Evolutionary conservation across 331 rosid genomes (phyloP).

Genomic region (Pyrus hybrid): DNA sequence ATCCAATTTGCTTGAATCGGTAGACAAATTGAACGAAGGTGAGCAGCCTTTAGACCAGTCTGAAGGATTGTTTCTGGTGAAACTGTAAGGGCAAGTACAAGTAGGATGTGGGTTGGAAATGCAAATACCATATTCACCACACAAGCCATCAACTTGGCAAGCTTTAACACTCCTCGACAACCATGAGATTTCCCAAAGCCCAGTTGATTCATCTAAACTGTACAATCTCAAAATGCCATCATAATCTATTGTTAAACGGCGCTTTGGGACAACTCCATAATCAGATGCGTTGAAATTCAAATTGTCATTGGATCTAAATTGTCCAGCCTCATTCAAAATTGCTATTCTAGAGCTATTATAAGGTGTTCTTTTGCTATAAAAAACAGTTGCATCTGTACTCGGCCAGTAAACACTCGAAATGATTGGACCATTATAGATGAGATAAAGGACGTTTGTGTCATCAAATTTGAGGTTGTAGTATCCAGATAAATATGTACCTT

Average conservation of each 20-base stretch:
- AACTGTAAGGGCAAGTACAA: slow-evolving; percentile 23
- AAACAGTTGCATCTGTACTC: neutral
- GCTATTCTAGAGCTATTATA: slow-evolving; percentile 30
- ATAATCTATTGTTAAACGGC: slow-evolving; percentile 25
- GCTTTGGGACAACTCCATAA: slow-evolving; percentile 25
- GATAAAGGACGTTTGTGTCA: slow-evolving; percentile 18
- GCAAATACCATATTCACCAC: slow-evolving; percentile 31
- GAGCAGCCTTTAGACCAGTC: slow-evolving; percentile 32
- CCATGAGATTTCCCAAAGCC: slow-evolving; percentile 25
- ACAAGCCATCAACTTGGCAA: slow-evolving; percentile 26
- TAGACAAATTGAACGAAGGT: slow-evolving; percentile 14
- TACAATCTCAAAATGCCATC: slow-evolving; percentile 31
- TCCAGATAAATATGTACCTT: slow-evolving; percentile 23
- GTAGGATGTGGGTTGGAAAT: slow-evolving; percentile 16
- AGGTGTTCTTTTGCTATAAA: slow-evolving; percentile 9
- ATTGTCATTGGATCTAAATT: slow-evolving; percentile 19
- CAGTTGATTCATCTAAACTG: slow-evolving; percentile 3
- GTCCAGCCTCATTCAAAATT: slow-evolving; percentile 10
- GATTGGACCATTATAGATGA: slow-evolving; percentile 20
- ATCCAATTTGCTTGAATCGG: neutral
- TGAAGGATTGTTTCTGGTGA: slow-evolving; percentile 6
- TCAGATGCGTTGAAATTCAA: slow-evolving; percentile 18
- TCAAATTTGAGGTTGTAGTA: slow-evolving; percentile 21
- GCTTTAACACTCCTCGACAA: slow-evolving; percentile 8
- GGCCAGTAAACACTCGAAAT: slow-evolving; percentile 28